A percentile compares a stretch with the other conserved stretches of the same genome.
phyloP scores from a whole-genome alignment of 108 stramenopile species.

The Pseudonitzschia delicatissima region DNA sequence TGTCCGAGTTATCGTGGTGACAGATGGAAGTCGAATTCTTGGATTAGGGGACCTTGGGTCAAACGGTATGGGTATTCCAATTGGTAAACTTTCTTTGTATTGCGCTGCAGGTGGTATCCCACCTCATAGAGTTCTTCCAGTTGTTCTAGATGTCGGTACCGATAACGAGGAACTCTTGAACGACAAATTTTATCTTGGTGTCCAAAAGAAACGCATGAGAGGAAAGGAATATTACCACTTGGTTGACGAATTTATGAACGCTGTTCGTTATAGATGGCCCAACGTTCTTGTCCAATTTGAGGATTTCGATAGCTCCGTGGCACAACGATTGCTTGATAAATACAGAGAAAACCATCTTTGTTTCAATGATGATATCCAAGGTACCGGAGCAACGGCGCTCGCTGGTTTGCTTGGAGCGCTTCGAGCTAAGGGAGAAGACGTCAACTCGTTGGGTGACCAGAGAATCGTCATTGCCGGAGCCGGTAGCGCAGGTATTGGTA shows the following conservation, averaged over 20 bases:
- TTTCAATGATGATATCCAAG: slow-evolving; percentile 99
- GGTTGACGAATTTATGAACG: slow-evolving; percentile 96
- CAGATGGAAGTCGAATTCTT: slow-evolving; percentile 93
- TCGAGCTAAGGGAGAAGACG: slow-evolving; percentile 68
- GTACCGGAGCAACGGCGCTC: slow-evolving; percentile 87
- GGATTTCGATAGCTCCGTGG: slow-evolving; percentile 90
- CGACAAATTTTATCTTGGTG: slow-evolving; percentile 93
- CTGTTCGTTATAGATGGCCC: slow-evolving; percentile 92
- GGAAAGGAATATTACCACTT: slow-evolving; percentile 84
- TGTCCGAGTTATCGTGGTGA: slow-evolving; percentile 96
- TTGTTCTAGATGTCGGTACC: slow-evolving; percentile 97
- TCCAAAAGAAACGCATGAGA: slow-evolving; percentile 70
- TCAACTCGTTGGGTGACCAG: slow-evolving; percentile 78
- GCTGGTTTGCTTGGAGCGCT: slow-evolving; percentile 84
- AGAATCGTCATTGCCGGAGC: slow-evolving; percentile 90
- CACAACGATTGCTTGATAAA: slow-evolving; percentile 87
- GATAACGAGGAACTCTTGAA: slow-evolving; percentile 89
- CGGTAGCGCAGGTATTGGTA: slow-evolving; percentile 92
- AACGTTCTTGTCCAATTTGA: slow-evolving; percentile 95
- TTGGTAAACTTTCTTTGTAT: slow-evolving; percentile 90
- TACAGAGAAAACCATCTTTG: slow-evolving; percentile 86
- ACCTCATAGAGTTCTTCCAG: slow-evolving; percentile 94
- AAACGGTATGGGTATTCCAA: slow-evolving; percentile 92
- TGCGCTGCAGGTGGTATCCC: slow-evolving; percentile 98
- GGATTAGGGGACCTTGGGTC: slow-evolving; percentile 97